Base-by-base conservation (phyloP, 169 alveolate genomes). In the Eimeria necatrix region DNA sequence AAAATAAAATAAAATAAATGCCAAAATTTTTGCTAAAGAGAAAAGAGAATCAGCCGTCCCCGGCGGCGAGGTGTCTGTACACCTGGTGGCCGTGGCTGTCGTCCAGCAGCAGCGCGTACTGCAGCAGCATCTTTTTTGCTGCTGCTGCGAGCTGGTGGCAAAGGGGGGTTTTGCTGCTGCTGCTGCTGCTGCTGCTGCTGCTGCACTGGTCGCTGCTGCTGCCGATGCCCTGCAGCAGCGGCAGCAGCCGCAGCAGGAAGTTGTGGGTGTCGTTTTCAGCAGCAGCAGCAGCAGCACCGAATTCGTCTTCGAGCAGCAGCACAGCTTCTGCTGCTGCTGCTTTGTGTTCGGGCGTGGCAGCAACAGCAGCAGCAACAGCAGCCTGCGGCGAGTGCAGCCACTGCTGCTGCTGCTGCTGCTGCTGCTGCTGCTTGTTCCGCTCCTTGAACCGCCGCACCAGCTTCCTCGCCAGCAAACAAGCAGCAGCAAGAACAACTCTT, bases 121-220 rank as follows among this genome's bases (percentile, higher is more conserved):
- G 90, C 90, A 81, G 90, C 60, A 81, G 74, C 90, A 81, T 81
- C 53, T 81, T 81, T 73, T 53, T 81, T 12, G 90, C 90, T 53
- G 90, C 74, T 81, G 90, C 90, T 53, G 74, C 70, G 6, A 81
- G 73, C 90, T 52, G 90, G 53, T 5, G 90, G 60, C 90, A 81
- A 26, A 81, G 46, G 22, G 90, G 90, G 52, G 24, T 56, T 8
- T 24, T 68, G 78, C n/a, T 68, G 52, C 26, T 56, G 90, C 74
- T 81, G 61, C 46, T 41, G 24, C 41, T 32, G 12, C 61, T 81
- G 90, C 74, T 81, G 56, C 90, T 81, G 90, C 53, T 56, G 53
- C 53, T 51, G 73, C 90, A 81, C 73, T 52, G 90, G 74, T 81
- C 90, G 74, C 60, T 81, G 74, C 90, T 81, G 74, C 73, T 81